Evolutionary conservation across 202 grass and related monocot genomes (phyloP).

Genomic region (Zizania palustris): DNA sequence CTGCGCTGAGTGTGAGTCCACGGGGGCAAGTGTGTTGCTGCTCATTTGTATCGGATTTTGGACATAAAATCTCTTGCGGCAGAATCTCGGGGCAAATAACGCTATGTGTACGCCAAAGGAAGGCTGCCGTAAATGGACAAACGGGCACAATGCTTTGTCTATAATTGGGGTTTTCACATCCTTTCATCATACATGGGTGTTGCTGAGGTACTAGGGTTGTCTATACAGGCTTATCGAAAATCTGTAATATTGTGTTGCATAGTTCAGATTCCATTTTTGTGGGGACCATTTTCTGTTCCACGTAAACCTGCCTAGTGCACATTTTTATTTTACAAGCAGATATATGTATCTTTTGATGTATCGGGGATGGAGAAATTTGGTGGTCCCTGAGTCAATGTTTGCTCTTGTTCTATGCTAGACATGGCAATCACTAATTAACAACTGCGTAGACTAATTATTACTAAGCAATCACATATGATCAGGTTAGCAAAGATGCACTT

Average conservation of each 20-base stretch:
- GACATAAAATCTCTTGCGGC: not conserved
- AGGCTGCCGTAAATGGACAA: constrained; percentile 5
- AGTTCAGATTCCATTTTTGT: constrained; percentile 31
- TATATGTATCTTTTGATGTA: constrained; percentile 40
- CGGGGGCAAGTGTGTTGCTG: constrained; percentile 4
- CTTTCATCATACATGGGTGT: constrained; percentile 33
- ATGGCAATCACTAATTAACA: no score
- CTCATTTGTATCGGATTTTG: constrained; percentile 38
- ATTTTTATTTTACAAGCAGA: constrained; percentile 18
- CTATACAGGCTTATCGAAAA: constrained; percentile 14
- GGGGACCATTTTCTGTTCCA: constrained; percentile 24
- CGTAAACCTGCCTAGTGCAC: constrained; percentile 8
- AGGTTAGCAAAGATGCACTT: no score
- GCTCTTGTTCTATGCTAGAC: not conserved
- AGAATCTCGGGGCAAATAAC: constrained; percentile 24
- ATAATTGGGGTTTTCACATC: not conserved
- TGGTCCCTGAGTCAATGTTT: not conserved
- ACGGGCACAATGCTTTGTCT: not conserved
- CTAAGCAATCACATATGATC: no score
- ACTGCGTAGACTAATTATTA: no score
- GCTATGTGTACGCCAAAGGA: not conserved
- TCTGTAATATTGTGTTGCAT: constrained; percentile 38
- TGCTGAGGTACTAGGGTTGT: not conserved
- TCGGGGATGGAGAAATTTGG: constrained; percentile 3
- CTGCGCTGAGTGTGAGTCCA: not conserved